Base-by-base conservation (phyloP, 371 early-diverging fungal species). In the Quaeritorhiza haematococci region DNA sequence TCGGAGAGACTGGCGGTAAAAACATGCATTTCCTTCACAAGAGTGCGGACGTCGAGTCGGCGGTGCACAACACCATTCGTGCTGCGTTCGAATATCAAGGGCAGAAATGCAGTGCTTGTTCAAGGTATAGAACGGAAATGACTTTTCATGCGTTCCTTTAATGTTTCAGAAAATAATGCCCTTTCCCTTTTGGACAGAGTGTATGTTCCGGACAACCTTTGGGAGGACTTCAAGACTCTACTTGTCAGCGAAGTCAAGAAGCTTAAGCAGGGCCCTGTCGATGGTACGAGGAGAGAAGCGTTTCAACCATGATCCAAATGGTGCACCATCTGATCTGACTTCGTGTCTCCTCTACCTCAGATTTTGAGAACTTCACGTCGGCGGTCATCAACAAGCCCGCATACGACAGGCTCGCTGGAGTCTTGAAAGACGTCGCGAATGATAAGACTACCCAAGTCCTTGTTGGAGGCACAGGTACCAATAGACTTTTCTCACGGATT, bases 1-100 rank as follows among this genome's bases (percentile, higher is more conserved):
- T 96, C 29, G 98, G 97, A 64, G 98, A 96, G 73, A 96, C 96
- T 35, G 97, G 97, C 67, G 97, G 97, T 57, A 98, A 98, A 84
- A 98, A 97, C 84, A 94, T 91, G 84, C 98, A 98, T 65, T 75
- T 98, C 60, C 62, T 96, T 45, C 96, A 96, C 73, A 73, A 79
- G 65, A 64, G 75, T 46, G 92, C 88, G 30, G 87, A 78, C 58
- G 63, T 69, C 24, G 41, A 54, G 13, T 54, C 64, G 33, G 82
- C 75, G 7, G 82, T 64, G 21, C n/a, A 66, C 33, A 90, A 93
- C 72, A 93, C 96, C 45, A 84, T 97, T 65, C 88, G 98, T 57
- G 84, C 86, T 28, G 86, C 92, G 0, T 98, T 98, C 68, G 98
- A 98, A 81, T 98, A 88, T 85, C 87, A 79, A 79, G 92, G 98